phyloP scores from a whole-genome alignment of 78 protist genomes.

The Mantamonas sphyraenae region DNA sequence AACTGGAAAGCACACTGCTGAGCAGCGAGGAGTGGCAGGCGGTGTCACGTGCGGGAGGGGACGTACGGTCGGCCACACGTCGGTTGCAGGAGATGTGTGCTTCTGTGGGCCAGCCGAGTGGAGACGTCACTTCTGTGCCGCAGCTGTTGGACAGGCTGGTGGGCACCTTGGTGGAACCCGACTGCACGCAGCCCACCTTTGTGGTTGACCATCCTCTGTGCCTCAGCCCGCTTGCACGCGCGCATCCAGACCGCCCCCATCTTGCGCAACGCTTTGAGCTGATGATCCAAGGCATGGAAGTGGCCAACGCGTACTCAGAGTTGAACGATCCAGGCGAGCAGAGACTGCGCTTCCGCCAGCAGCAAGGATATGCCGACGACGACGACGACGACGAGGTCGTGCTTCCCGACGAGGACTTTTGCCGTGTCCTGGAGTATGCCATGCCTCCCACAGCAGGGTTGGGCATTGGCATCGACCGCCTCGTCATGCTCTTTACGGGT shows the following conservation, averaged over 20 bases:
- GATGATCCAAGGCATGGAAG: slow-evolving; percentile 81
- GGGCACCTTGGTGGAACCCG: slow-evolving; percentile 82
- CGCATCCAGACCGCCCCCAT: too few relatives aligned
- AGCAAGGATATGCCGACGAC: slow-evolving; percentile 41
- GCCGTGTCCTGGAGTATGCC: slow-evolving; percentile 93
- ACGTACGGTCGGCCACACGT: too few relatives aligned
- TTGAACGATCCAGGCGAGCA: slow-evolving; percentile 98
- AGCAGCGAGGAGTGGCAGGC: too few relatives aligned
- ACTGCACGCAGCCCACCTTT: slow-evolving; percentile 94
- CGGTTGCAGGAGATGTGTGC: too few relatives aligned
- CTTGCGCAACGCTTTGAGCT: slow-evolving; percentile 99
- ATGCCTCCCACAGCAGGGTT: slow-evolving; percentile 99
- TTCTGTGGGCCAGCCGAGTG: too few relatives aligned
- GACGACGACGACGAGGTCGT: slow-evolving; percentile 92
- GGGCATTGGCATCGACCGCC: slow-evolving; percentile 99
- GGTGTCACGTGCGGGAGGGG: too few relatives aligned
- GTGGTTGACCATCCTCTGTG: slow-evolving; percentile 94
- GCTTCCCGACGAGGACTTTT: slow-evolving; percentile 84
- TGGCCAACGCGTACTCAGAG: slow-evolving; percentile 99
- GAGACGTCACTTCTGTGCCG: too few relatives aligned
- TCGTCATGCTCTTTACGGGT: slow-evolving; percentile 86
- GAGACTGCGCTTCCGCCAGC: slow-evolving; percentile 88
- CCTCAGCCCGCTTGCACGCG: slow-evolving; percentile 99
- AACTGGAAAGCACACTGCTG: too few relatives aligned
- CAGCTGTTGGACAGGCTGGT: slow-evolving; percentile 52